Percentiles rank a stretch among this genome's conserved stretches.
Evolutionary conservation across 352 stramenopile species (phyloP).

Genomic region (Globisporangium radiosum): DNA sequence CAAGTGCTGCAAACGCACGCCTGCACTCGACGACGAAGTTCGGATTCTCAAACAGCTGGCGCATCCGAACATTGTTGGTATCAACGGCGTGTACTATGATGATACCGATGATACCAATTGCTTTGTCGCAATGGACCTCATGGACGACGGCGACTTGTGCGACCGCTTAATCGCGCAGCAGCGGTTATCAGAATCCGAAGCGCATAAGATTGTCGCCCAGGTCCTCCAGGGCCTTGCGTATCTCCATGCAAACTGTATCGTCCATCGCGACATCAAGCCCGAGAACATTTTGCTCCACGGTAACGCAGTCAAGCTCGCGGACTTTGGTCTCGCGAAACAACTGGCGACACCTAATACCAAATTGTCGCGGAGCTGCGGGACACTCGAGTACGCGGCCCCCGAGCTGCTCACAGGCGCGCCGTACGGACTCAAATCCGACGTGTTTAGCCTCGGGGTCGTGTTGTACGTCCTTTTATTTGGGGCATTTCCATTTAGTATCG

Average conservation of each 20-base stretch:
- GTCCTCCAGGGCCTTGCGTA: constrained; percentile 54
- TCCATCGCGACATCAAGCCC: constrained; percentile 76
- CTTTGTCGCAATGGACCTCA: constrained; percentile 81
- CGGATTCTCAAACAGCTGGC: constrained; percentile 47
- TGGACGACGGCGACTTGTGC: constrained; percentile 71
- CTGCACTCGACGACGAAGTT: constrained; percentile 63
- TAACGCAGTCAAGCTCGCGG: constrained; percentile 62
- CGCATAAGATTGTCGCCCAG: constrained; percentile 52
- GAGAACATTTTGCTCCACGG: constrained; percentile 81
- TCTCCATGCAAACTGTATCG: constrained; percentile 52
- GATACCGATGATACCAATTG: constrained; percentile 62
- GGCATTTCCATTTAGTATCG: constrained; percentile 70
- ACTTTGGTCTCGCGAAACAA: constrained; percentile 75
- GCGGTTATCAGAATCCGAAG: constrained; percentile 44
- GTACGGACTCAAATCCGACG: constrained; percentile 72
- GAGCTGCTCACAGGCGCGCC: constrained; percentile 57
- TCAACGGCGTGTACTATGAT: constrained; percentile 67
- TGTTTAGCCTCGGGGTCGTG: constrained; percentile 77
- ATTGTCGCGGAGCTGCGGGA: constrained; percentile 63
- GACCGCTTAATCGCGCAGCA: constrained; percentile 65
- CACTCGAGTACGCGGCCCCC: constrained; percentile 69
- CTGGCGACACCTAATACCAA: constrained; percentile 36
- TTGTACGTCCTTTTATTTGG: constrained; percentile 78
- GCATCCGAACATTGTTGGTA: constrained; percentile 59
- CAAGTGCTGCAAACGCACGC: constrained; percentile 70